These are phyloP conservation scores for Arabidopsis arenosa DNA, from an alignment of 345 rosid genomes.

Conservation along the genomic window DNA sequence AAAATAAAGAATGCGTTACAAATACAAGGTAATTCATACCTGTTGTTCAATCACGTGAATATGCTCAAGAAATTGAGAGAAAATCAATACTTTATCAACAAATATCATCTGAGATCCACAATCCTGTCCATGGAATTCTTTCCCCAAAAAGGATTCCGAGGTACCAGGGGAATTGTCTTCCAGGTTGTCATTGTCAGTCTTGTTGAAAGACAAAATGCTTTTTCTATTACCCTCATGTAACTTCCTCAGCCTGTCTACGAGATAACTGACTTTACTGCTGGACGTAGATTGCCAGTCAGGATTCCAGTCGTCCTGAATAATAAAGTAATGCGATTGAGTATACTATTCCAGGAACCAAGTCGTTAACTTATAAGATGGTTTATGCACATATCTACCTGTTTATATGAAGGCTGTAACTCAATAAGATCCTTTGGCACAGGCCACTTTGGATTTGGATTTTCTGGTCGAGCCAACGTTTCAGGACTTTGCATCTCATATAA, in stretches of 20 bases:
- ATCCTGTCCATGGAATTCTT: slow-evolving; percentile 35
- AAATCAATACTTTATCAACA: slow-evolving; percentile 78
- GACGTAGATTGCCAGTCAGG: slow-evolving; percentile 98
- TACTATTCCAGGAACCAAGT: slow-evolving; percentile 11
- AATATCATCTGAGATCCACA: slow-evolving; percentile 44
- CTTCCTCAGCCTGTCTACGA: slow-evolving; percentile 68
- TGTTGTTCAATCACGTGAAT: slow-evolving; percentile 86
- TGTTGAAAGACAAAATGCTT: slow-evolving; percentile 35
- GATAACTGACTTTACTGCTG: slow-evolving; percentile 91
- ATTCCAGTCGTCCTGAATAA: slow-evolving; percentile 89
- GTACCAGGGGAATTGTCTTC: slow-evolving; percentile 39
- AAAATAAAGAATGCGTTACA: background rate
- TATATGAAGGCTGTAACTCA: slow-evolving; percentile 94
- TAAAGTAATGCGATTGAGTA: slow-evolving; percentile 32
- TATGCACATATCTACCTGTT: slow-evolving; percentile 62
- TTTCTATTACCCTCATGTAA: slow-evolving; percentile 60
- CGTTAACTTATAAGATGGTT: slow-evolving; percentile 17
- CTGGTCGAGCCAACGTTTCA: slow-evolving; percentile 75
- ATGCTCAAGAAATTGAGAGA: slow-evolving; percentile 98
- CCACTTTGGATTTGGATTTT: slow-evolving; percentile 97
- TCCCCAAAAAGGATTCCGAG: slow-evolving; percentile 38
- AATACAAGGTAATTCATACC: slow-evolving; percentile 52
- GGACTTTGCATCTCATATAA: slow-evolving; percentile 92
- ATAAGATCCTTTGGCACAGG: slow-evolving; percentile 97
- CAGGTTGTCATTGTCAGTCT: slow-evolving; percentile 39